Percentiles rank a stretch among this genome's conserved stretches.
These are phyloP conservation scores for Eucalyptus erythrocorys DNA, from an alignment of 345 rosid genomes.

Conservation along the genomic window DNA sequence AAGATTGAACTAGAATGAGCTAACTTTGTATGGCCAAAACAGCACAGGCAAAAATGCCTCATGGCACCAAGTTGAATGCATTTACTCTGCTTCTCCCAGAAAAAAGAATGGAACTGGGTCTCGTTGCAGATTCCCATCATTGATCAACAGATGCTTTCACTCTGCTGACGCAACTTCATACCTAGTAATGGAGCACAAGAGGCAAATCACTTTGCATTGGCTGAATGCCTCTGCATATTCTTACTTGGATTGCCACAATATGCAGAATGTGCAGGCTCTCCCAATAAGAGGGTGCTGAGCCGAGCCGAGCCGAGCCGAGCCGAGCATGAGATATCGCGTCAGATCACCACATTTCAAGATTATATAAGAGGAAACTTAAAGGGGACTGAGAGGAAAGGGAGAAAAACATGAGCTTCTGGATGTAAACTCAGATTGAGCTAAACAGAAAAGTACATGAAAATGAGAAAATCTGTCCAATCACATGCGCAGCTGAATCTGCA, in stretches of 20 bases:
- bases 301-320: neutral
- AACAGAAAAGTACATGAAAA: neutral
- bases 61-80: neutral
- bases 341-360: neutral
- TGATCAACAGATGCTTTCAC: neutral
- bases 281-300: neutral
- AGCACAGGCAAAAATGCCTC: neutral
- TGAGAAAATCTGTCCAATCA: neutral
- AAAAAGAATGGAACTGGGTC: neutral
- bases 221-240: neutral
- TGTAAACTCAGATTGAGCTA: neutral
- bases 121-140: neutral
- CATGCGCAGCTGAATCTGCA: neutral
- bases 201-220: neutral
- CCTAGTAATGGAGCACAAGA: neutral
- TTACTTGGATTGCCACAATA: neutral
- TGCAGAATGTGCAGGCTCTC: neutral
- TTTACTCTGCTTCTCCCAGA: neutral
- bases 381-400: neutral
- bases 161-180: neutral
- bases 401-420: neutral
- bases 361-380: neutral
- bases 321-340: rapidly evolving
- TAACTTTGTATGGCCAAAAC: neutral
- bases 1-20: neutral